Evolutionary conservation across 139 green algal genomes (phyloP), one percentile per base, ranked within the genome.

Genomic region (Helicosporidium sp.): DNA sequence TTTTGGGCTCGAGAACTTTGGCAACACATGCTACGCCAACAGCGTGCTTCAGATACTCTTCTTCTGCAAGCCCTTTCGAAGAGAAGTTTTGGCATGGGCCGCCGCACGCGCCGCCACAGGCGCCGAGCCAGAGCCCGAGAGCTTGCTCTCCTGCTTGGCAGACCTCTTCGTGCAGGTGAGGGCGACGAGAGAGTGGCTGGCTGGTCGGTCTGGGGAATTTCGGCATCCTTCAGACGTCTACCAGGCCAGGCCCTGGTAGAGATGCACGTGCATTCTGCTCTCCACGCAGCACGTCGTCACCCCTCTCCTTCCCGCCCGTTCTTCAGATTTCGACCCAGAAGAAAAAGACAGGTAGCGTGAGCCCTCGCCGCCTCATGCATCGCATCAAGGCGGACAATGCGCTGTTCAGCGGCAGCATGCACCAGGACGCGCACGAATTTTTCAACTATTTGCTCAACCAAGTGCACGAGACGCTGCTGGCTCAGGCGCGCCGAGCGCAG

Each of bases 11-110:
- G 90, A 99, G 55, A 99, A 99, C 63, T 99, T 95, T 57, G 89
- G 89, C 24, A 99, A 99, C 65, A 99, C 90, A 2, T 99, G 90
- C 65, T 99, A 99, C 55, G 80, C 64, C 65, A 99, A 99, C 70
- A 81, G 58, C 0, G 90, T 99, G 20, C 65, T 97, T 20, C 89
- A 99, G 61, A 45, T 76, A 3, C 72, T 94, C 7, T 94, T 90
- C 60, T 92, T 84, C 52, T 94, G 83, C 62, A 46, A 55, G 19
- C 76, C 79, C 2, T 93, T 93, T 41, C 41, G 83, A 22, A 63
- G 91, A n/a, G 46, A 54, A 15, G 46, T 97, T 27, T 47, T 96
- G 41, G 29, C 75, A 19, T 93, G 93, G 48, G 5, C 42, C 47
- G 13, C 48, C 79, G 40, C 51, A 65, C 10, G 36, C 27, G 2